A percentile compares a stretch with the other conserved stretches of the same genome.
Conservation (phyloP, 129 eudicot species). For the Pulicaria dysenterica region DNA sequence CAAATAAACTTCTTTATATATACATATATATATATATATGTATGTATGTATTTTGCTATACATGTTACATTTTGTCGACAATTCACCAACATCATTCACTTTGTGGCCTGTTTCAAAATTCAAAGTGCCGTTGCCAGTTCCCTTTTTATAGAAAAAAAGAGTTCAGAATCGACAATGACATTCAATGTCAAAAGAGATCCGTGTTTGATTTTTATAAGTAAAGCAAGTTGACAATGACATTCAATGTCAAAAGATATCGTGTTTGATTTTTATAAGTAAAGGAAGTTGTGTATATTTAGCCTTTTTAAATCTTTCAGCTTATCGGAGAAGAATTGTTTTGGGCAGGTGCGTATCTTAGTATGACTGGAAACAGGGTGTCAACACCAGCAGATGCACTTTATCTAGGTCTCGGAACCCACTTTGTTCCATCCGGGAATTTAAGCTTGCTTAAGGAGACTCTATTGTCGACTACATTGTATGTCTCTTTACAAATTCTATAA, state of each 20-base stretch:
- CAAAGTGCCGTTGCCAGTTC: neutral
- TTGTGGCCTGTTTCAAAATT: neutral
- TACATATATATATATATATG: too few relatives aligned
- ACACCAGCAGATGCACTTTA: conserved; percentile 90
- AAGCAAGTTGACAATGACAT: too few relatives aligned
- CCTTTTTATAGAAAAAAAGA: neutral
- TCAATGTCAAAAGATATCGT: neutral
- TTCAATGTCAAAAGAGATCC: too few relatives aligned
- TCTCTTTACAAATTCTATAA: conserved; percentile 10
- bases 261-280: neutral
- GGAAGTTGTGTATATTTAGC: neutral
- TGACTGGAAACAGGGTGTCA: conserved; percentile 91
- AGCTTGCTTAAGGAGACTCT: conserved; percentile 62
- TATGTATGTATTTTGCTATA: too few relatives aligned
- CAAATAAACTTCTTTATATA: too few relatives aligned
- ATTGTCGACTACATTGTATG: conserved; percentile 65
- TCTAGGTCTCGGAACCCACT: conserved; percentile 87
- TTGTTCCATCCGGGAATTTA: conserved; percentile 67
- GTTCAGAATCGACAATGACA: too few relatives aligned
- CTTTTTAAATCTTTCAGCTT: neutral
- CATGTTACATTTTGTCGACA: neutral
- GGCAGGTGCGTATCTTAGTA: conserved; percentile 90
- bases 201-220: too few relatives aligned
- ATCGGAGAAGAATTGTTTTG: conserved; percentile 9
- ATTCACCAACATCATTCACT: neutral